phyloP scores from a whole-genome alignment of 106 monocot species.

The Ottelia alismoides region DNA sequence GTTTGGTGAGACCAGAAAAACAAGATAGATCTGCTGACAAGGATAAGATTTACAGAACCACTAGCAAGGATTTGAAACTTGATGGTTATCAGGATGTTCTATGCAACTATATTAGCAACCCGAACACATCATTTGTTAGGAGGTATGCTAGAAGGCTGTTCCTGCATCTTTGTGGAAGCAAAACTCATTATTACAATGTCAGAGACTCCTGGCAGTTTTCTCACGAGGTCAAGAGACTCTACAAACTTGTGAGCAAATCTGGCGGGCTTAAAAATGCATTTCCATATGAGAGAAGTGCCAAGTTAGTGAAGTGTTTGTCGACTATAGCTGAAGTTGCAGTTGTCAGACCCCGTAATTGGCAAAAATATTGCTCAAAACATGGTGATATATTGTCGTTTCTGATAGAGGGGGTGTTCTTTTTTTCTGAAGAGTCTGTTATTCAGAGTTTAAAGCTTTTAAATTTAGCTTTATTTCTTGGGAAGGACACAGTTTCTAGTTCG shows the following conservation, averaged over 20 bases:
- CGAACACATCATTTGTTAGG: slow-evolving; percentile 72
- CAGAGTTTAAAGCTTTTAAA: slow-evolving; percentile 87
- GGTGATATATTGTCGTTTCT: slow-evolving; percentile 62
- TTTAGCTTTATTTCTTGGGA: slow-evolving; percentile 84
- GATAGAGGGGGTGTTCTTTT: slow-evolving; percentile 54
- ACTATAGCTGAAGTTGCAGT: slow-evolving; percentile 80
- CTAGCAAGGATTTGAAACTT: slow-evolving; percentile 76
- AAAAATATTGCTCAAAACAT: slow-evolving; percentile 83
- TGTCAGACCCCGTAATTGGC: slow-evolving; percentile 95
- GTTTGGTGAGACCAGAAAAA: slow-evolving; percentile 90
- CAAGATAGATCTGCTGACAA: slow-evolving; percentile 82
- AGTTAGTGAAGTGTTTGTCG: slow-evolving; percentile 86
- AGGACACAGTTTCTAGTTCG: slow-evolving; percentile 38
- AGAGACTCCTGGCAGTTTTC: slow-evolving; percentile 98
- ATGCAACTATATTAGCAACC: slow-evolving; percentile 90
- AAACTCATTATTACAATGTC: slow-evolving; percentile 83
- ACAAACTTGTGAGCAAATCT: slow-evolving; percentile 79
- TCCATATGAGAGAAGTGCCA: slow-evolving; percentile 81
- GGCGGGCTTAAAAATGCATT: slow-evolving; percentile 61
- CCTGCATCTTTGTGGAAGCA: slow-evolving; percentile 93
- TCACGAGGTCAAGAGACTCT: slow-evolving; percentile 63
- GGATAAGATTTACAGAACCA: slow-evolving; percentile 47
- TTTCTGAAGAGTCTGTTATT: slow-evolving; percentile 83
- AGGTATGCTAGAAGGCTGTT: slow-evolving; percentile 97
- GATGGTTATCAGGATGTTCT: slow-evolving; percentile 96